These are phyloP conservation scores for Centaurea solstitialis DNA, from an alignment of 129 eudicot genomes.

Conservation along the genomic window DNA sequence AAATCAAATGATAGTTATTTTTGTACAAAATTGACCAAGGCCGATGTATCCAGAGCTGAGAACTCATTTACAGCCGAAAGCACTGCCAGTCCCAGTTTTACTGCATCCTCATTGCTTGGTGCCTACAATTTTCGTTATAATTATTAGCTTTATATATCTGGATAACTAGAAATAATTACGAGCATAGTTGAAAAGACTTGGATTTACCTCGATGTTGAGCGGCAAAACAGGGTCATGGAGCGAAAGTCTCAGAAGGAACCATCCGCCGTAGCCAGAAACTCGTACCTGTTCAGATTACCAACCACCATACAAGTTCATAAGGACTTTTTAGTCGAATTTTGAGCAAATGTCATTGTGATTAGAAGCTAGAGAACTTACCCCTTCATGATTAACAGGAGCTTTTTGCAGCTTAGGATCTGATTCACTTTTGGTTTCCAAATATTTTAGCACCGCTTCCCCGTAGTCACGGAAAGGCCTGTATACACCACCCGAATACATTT, in stretches of 20 bases:
- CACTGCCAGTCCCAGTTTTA: slow-evolving; percentile 75
- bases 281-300: slow-evolving; percentile 48
- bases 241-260: slow-evolving; percentile 97
- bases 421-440: slow-evolving; percentile 58
- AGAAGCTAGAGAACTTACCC: slow-evolving; percentile 47
- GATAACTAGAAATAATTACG: not conserved
- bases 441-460: slow-evolving; percentile 83
- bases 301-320: not conserved
- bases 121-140: slow-evolving; percentile 45
- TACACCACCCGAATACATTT: slow-evolving; percentile 1
- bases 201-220: slow-evolving; percentile 88
- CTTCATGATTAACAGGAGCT: slow-evolving; percentile 92
- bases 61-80: slow-evolving; percentile 68
- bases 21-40: slow-evolving; percentile 65
- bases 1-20: slow-evolving; percentile 7
- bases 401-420: slow-evolving; percentile 85
- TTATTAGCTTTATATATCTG: not conserved
- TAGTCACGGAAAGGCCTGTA: slow-evolving; percentile 90
- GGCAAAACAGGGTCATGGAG: slow-evolving; percentile 99
- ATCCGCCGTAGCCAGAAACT: slow-evolving; percentile 92
- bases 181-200: not conserved
- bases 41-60: slow-evolving; percentile 73
- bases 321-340: not conserved
- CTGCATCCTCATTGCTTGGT: slow-evolving; percentile 71
- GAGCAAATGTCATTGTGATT: not conserved